Evolutionary conservation across 2,329 filamentous ascomycete species (phyloP).

Genomic region (Diaporthe longicolla): DNA sequence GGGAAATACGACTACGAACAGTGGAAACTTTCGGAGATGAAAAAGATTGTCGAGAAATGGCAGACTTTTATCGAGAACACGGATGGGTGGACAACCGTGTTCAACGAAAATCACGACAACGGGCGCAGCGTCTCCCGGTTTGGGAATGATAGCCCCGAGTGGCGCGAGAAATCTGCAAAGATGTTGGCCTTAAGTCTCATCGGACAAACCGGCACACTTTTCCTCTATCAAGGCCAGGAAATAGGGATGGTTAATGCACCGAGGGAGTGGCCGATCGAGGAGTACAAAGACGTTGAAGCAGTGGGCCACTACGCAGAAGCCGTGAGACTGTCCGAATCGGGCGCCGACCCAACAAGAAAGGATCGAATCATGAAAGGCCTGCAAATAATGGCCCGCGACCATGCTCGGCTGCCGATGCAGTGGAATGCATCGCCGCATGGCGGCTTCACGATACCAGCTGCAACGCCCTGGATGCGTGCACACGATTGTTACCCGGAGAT

Average conservation of each 20-base stretch:
- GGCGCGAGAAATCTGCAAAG: conserved; percentile 63
- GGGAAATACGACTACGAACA: conserved; percentile 65
- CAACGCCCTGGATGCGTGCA: conserved; percentile 76
- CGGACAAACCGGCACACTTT: conserved; percentile 67
- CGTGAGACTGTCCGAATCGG: conserved; percentile 47
- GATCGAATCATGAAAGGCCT: conserved; percentile 58
- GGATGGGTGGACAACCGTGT: conserved; percentile 71
- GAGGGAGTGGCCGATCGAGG: conserved; percentile 62
- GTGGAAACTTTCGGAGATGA: conserved; percentile 61
- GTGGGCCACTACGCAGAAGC: conserved; percentile 65
- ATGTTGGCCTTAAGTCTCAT: conserved; percentile 66
- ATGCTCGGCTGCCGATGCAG: conserved; percentile 76
- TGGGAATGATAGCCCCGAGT: conserved; percentile 59
- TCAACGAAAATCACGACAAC: conserved; percentile 76
- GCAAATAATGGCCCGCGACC: conserved; percentile 72
- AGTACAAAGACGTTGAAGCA: conserved; percentile 69
- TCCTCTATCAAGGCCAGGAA: conserved; percentile 73
- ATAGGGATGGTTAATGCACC: conserved; percentile 73
- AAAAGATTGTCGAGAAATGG: conserved; percentile 60
- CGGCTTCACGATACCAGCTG: conserved; percentile 66
- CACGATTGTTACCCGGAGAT: conserved; percentile 70
- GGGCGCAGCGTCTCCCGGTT: conserved; percentile 70
- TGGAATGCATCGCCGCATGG: conserved; percentile 72
- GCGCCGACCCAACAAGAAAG: conserved; percentile 55
- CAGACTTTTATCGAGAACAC: conserved; percentile 64